Base-by-base conservation (phyloP, 2,329 filamentous ascomycete genomes). In the Botryotinia globosa region DNA sequence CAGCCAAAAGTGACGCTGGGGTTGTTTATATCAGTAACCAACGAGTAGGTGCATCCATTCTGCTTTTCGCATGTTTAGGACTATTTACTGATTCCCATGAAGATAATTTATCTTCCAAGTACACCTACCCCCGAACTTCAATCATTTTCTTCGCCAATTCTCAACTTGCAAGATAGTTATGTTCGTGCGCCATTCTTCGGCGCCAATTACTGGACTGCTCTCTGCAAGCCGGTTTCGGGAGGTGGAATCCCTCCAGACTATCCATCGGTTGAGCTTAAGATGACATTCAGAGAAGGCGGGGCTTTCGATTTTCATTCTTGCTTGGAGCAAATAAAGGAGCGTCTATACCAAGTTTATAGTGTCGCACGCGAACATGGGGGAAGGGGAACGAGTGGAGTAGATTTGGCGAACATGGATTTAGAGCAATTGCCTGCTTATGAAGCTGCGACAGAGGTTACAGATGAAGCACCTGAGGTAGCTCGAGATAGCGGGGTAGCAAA, bases 251-350 rank as follows among this genome's bases (percentile, higher is more conserved):
- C 94, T 0, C 83, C 91, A 8, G 85, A 91, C 34, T 87, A 93
- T 74, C 87, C 91, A 29, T 89, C 90, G 42, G 85, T 97, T 61
- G 93, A 96, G 78, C 82, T 97, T 76, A 94, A 92, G 81, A 87
- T 98, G 78, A 94, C 91, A 34, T 98, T 98, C 85, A 94, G 94
- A 80, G 94, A 98, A 75, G 95, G 95, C 61, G 95, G 95, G n/a
- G 94, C 94, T 73, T 96, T 92, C 81, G 94, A 97, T 77, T 98
- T 97, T 80, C 91, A 94, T 78, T 88, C 89, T 68, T 89, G 89
- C 69, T 97, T 94, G 79, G 93, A 97, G 78, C 87, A 92, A 72
- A 90, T 98, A 76, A 94, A 93, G 80, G 94, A 97, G 80, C 88
- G 94, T 10, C 84, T 97, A 72, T 88, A 91, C 76, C 93, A 98